Evolutionary conservation across 257 asterid genomes (phyloP), one percentile per base, ranked within the genome.

Genomic region (Nicotiana otophora): DNA sequence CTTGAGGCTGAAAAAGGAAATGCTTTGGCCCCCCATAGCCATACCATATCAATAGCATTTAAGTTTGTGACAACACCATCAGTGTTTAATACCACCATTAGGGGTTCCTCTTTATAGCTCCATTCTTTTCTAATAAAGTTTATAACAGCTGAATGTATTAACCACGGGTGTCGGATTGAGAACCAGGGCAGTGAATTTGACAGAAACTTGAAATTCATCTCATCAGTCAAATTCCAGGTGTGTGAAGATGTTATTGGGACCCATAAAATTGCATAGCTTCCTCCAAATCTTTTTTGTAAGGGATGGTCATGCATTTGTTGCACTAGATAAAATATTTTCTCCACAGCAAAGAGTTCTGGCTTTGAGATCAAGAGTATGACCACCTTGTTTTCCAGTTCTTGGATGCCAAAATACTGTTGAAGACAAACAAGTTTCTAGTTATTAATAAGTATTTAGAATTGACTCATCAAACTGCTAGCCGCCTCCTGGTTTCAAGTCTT

Each of bases 11-110:
- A 90, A 86, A 91, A 94, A 51, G 97, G 98, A 84, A 88, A 90
- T 46, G 98, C 94, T 75, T 88, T 88, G 55, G 89, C 81, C 10
- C 97, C 97, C 97, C 97, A 93, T 1, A 93, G 84, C 94, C 91
- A 92, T 54, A 91, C 84, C 95, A 92, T 89, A 81, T 94, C 95
- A 84, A 89, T 76, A 10, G 98, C 94, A 84, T 93, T 87, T 10
- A 68, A 34, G 84, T 93, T 93, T 12, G 92, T 65, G 20, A 94
- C 84, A 72, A 34, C 60, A 57, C 97, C 93, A 17, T 87, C 57
- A 34, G 82, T 85, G 76, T 86, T 81, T 87, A 94, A 65, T 57
- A 87, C 95, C 14, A 91, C 89, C 91, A 94, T 86, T 63, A 87
- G 63, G 1, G 92, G 84, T 61, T 89, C 95, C 7, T 87, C 85